Base-by-base conservation (phyloP, 75 land plant species). In the Isoetes taiwanensis region DNA sequence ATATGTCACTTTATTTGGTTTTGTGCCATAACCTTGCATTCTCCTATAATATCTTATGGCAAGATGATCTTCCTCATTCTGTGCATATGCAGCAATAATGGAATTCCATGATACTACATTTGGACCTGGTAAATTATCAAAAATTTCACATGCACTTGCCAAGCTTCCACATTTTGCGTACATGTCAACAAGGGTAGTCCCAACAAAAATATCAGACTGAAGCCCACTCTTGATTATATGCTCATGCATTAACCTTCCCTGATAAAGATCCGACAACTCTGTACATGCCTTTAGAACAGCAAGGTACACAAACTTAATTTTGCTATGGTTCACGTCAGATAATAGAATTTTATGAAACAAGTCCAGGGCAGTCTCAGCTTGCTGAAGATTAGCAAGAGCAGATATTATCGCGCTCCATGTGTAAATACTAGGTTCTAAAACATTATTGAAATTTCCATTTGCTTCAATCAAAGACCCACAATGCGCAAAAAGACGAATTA, bases 11-110 rank as follows among this genome's bases (percentile, higher is more conserved):
- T 67, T 64, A 70, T 78, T 70, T 0, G 81, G 78, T 54, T 30
- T 61, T 12, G 75, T 39, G 32, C 53, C 28, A 1, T 40, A 28
- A 19, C 41, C 46, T 53, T 73, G 77, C 85, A 82, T 78, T 35
- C 69, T 74, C 27, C 71, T 65, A 62, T 78, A 82, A 37, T 78
- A 38, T 10, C 57, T 43, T 28, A 82, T 54, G n/a, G 78, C 85
- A 28, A 74, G 77, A 57, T 71, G 70, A 14, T 64, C 38, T 6
- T 59, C 62, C 43, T 67, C 61, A 21, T 62, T 64, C 48, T 78
- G 76, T 21, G 71, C 76, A 72, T 75, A 78, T 0, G 55, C 55
- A 16, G 55, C 27, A 9, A 52, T 52, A 31, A 52, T 14, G 55
- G 55, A 28, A 52, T 52, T 52, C 55, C 55, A 52, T 6, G 55